A percentile compares a stretch with the other conserved stretches of the same genome.
Evolutionary conservation across 805 yeast species (phyloP).

Genomic region (Yamadazyma paraphyllophila): DNA sequence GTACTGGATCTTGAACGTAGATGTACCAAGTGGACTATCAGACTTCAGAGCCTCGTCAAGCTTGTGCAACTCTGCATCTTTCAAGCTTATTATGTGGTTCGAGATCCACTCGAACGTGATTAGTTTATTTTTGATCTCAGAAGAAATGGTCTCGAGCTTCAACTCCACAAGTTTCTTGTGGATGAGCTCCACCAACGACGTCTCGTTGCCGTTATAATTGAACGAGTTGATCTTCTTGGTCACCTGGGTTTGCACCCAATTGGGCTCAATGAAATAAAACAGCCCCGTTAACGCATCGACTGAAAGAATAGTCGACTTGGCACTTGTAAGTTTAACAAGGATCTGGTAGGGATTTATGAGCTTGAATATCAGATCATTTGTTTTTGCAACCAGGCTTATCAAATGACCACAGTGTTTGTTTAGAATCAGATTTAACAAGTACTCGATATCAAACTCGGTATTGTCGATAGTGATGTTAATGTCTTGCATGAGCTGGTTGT

Average conservation of each 20-base stretch:
- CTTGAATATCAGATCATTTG: conserved; percentile 9
- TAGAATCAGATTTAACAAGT: conserved; percentile 32
- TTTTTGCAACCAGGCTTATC: conserved; percentile 18
- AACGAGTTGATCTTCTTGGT: conserved; percentile 31
- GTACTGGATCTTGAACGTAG: conserved; percentile 26
- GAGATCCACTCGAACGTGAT: conserved; percentile 68
- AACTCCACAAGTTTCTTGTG: conserved; percentile 41
- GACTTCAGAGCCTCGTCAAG: conserved; percentile 19
- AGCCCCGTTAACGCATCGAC: conserved; percentile 41
- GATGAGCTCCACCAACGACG: conserved; percentile 29
- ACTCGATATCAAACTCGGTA: conserved; percentile 35
- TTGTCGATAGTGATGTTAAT: conserved; percentile 13
- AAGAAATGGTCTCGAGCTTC: conserved; percentile 46
- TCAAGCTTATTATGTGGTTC: conserved; percentile 52
- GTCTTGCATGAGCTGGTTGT: conserved; percentile 40
- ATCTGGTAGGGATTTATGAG: conserved; percentile 33
- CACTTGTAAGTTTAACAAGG: conserved; percentile 29
- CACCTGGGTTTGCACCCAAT: conserved; percentile 31
- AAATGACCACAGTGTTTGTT: conserved; percentile 39
- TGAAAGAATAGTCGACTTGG: conserved; percentile 33
- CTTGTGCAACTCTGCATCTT: conserved; percentile 45
- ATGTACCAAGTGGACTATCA: too few species aligned
- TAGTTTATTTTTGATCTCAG: conserved; percentile 55
- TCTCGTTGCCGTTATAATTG: conserved; percentile 25
- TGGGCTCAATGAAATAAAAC: conserved; percentile 40